These are phyloP conservation scores for Serendipita indica DNA, from an alignment of 768 basidiomycete species.

Conservation along the genomic window DNA sequence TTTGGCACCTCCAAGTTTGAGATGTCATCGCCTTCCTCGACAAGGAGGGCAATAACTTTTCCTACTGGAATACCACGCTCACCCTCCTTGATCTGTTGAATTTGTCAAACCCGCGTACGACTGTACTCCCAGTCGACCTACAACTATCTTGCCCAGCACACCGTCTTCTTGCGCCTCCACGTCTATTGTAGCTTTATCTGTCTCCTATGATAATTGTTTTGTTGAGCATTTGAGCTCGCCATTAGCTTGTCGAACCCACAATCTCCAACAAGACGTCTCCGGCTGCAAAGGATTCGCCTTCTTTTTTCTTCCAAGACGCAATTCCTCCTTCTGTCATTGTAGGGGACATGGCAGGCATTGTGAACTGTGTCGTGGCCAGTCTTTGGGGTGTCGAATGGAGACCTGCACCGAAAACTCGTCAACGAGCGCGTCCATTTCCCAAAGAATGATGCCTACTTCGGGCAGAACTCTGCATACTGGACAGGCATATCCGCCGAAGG, in stretches of 20 bases:
- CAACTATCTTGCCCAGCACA: slow-evolving; percentile 82
- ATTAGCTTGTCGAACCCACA: slow-evolving; percentile 31
- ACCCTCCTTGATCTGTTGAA: slow-evolving; percentile 50
- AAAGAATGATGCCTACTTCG: not conserved
- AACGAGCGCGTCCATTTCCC: not conserved
- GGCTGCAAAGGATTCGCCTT: slow-evolving; percentile 61
- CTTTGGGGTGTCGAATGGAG: slow-evolving; percentile 39
- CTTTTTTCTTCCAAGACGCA: slow-evolving; percentile 75
- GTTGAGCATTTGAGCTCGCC: not conserved
- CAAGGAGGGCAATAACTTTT: slow-evolving; percentile 77
- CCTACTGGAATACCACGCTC: slow-evolving; percentile 78
- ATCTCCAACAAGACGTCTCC: slow-evolving; percentile 87
- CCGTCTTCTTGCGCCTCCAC: slow-evolving; percentile 98
- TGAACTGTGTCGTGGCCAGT: slow-evolving; percentile 53
- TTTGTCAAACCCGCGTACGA: not conserved
- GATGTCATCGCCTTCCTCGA: slow-evolving; percentile 93
- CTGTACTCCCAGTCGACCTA: slow-evolving; percentile 27
- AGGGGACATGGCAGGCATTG: slow-evolving; percentile 96
- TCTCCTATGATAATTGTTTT: slow-evolving; percentile 44
- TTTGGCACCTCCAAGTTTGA: slow-evolving; percentile 58
- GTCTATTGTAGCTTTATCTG: slow-evolving; percentile 92
- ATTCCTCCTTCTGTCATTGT: slow-evolving; percentile 95
- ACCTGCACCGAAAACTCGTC: slow-evolving; percentile 23
- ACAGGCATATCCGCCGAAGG: not conserved
- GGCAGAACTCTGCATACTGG: not conserved